Conservation (phyloP, 2,329 filamentous ascomycete genomes). For the Apiospora pterosperma region DNA sequence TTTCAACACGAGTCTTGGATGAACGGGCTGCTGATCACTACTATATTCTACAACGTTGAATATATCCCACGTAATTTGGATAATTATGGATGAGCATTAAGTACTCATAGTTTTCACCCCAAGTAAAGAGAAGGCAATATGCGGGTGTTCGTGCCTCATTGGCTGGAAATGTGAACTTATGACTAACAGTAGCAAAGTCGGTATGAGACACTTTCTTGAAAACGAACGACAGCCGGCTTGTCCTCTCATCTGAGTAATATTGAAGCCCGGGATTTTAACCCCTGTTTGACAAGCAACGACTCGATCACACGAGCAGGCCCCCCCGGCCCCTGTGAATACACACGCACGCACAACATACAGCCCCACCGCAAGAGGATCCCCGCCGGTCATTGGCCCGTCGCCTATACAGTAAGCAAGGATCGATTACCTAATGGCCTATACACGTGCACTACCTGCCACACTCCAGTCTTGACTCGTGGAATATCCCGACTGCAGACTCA, state of each 20-base stretch:
- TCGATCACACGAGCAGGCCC: not conserved
- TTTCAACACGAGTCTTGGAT: not conserved
- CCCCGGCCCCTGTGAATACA: not conserved
- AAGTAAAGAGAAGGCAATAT: too few relatives aligned
- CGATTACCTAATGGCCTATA: not conserved
- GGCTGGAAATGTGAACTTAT: too few relatives aligned
- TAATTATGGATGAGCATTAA: too few relatives aligned
- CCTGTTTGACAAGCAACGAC: not conserved
- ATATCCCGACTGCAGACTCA: not conserved
- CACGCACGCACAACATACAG: not conserved
- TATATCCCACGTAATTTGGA: too few relatives aligned
- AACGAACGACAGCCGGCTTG: not conserved
- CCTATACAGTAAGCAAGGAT: not conserved
- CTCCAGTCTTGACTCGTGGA: not conserved
- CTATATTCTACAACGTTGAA: not conserved
- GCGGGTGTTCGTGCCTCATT: too few relatives aligned
- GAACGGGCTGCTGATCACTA: not conserved
- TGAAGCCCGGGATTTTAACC: not conserved
- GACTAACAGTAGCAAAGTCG: too few relatives aligned
- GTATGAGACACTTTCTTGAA: too few relatives aligned
- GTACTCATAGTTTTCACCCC: too few relatives aligned
- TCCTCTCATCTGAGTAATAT: not conserved
- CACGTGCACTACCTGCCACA: not conserved
- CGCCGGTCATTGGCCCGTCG: not conserved
- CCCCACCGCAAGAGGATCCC: not conserved